These are phyloP conservation scores for Lepidopterella palustris DNA, from an alignment of 495 filamentous ascomycete species.

Conservation along the genomic window DNA sequence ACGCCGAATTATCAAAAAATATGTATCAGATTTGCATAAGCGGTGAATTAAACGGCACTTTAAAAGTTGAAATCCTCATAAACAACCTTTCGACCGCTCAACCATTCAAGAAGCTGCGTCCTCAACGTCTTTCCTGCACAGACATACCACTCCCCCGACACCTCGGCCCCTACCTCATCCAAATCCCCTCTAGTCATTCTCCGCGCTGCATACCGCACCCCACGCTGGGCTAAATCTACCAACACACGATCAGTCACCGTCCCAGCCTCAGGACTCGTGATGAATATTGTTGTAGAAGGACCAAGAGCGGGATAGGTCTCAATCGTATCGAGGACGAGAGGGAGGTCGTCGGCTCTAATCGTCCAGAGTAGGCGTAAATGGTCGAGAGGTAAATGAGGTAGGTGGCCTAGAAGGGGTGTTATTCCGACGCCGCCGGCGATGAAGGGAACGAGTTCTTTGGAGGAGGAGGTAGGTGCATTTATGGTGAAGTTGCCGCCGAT, in stretches of 20 bases:
- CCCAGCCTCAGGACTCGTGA: conserved; percentile 46
- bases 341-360: conserved; percentile 53
- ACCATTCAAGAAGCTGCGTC: conserved; percentile 53
- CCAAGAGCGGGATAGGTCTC: conserved; percentile 46
- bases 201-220: conserved; percentile 43
- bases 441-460: conserved; percentile 44
- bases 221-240: conserved; percentile 31
- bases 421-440: conserved; percentile 76
- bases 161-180: conserved; percentile 31
- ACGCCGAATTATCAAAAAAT: too few relatives aligned
- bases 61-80: conserved; percentile 70
- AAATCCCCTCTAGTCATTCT: conserved; percentile 54
- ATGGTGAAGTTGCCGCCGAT: conserved; percentile 64
- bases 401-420: conserved; percentile 66
- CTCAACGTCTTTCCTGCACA: conserved; percentile 57
- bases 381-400: conserved; percentile 40
- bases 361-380: conserved; percentile 60
- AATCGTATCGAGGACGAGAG: conserved; percentile 55
- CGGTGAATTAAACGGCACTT: too few relatives aligned
- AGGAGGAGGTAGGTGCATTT: conserved; percentile 37
- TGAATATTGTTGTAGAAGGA: conserved; percentile 50
- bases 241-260: conserved; percentile 31
- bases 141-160: conserved; percentile 62
- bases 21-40: too few relatives aligned
- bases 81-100: conserved; percentile 53